Conservation (phyloP, 1,139 yeast species). For the Nakaseomyces bracarensis region DNA sequence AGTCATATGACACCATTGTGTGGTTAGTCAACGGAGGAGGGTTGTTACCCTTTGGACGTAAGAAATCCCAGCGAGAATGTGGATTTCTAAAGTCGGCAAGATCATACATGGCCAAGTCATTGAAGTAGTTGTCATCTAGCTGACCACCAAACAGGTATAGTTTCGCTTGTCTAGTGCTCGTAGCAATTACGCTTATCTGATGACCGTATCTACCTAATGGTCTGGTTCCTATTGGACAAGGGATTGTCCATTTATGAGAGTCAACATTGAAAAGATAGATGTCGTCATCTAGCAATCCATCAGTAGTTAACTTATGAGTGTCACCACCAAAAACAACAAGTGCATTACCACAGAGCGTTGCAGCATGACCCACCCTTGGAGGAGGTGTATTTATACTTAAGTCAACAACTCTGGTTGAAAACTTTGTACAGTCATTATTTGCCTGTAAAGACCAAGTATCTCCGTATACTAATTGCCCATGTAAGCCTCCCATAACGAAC, state of each 20-base stretch:
- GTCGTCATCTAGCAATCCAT: constrained; percentile 77
- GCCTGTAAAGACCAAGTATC: constrained; percentile 77
- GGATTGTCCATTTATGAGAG: constrained; percentile 84
- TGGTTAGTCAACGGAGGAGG: constrained; percentile 95
- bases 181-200: constrained; percentile 53
- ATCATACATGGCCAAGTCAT: constrained; percentile 81
- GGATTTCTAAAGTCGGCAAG: constrained; percentile 81
- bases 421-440: constrained; percentile 35
- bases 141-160: constrained; percentile 93
- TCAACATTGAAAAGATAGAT: constrained; percentile 84
- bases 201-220: constrained; percentile 96
- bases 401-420: constrained; percentile 57
- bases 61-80: constrained; percentile 73
- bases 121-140: constrained; percentile 76
- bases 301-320: constrained; percentile 73
- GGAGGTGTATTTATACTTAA: constrained; percentile 71
- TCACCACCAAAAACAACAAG: constrained; percentile 95
- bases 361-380: constrained; percentile 94
- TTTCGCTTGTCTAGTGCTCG: constrained; percentile 59
- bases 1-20: constrained; percentile 73
- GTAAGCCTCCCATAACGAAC: constrained; percentile 86
- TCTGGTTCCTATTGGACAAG: constrained; percentile 69
- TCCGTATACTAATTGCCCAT: constrained; percentile 83
- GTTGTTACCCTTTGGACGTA: constrained; percentile 44
- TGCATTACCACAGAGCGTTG: constrained; percentile 89